phyloP scores from a whole-genome alignment of 106 monocot species.

The Phalaenopsis equestris region DNA sequence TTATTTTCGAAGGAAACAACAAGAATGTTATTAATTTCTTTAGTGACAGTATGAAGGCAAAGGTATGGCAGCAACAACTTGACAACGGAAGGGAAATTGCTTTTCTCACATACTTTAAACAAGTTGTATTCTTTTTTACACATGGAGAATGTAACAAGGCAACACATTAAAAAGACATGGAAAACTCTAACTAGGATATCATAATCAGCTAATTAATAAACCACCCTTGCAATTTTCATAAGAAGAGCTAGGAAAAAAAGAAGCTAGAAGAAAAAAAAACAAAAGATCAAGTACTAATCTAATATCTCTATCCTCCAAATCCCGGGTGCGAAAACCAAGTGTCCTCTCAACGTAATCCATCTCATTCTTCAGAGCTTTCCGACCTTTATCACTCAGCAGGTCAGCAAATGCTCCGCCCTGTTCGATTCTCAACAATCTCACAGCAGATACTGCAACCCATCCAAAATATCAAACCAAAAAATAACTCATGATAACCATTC shows the following conservation, averaged over 20 bases:
- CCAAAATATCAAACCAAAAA: neutral
- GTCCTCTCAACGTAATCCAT: conserved; percentile 94
- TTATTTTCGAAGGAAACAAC: too few relatives aligned
- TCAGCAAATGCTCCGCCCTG: conserved; percentile 87
- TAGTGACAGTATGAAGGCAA: too few relatives aligned
- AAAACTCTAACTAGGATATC: neutral
- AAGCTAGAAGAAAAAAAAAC: neutral
- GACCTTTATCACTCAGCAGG: conserved; percentile 65
- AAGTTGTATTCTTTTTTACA: neutral
- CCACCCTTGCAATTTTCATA: neutral
- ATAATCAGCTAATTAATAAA: neutral
- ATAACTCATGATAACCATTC: neutral
- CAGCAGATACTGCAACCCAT: conserved; percentile 48
- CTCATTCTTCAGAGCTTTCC: conserved; percentile 46
- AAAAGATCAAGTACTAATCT: conserved; percentile 48
- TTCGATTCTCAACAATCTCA: conserved; percentile 85
- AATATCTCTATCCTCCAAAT: conserved; percentile 76
- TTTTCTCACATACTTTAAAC: neutral
- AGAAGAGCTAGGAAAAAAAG: neutral
- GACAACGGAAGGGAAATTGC: neutral
- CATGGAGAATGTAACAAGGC: neutral
- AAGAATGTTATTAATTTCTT: too few relatives aligned
- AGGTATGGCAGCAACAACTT: neutral
- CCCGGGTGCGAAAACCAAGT: conserved; percentile 73
- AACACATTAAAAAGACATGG: neutral